Evolutionary conservation across 2,329 filamentous ascomycete species (phyloP), one percentile per base, ranked within the genome.

Genomic region (Colletotrichum tanaceti): DNA sequence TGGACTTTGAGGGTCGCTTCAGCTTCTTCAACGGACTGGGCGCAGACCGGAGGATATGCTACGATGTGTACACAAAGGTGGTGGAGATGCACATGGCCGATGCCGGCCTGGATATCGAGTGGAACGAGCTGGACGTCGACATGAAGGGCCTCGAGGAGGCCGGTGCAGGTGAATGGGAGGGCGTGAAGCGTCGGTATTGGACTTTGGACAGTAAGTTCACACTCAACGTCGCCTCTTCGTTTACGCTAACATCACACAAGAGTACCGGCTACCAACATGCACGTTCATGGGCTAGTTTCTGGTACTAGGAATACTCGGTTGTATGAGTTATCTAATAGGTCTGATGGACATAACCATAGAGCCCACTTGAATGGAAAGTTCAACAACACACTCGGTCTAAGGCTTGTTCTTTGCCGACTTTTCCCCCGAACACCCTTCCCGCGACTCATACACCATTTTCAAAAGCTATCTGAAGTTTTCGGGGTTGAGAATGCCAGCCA

Each of bases 61-160:
- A 98, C 79, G 96, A 98, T 81, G 94, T 99, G 28, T 98, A 98
- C 80, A 92, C 91, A 61, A 93, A 92, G 78, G 93, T 98, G 3
- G 91, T 93, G 1, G 95, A 98, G 80, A 90, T 97, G 85, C 94
- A 98, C 79, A 84, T 97, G 24, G 89, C 91, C 71, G 94, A 98
- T 73, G 93, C 93, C 11, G 94, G 94, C 0, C 87, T 98, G 73
- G 95, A 98, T 75, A 89, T 95, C 1, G 92, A 94, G 60, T 98
- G 94, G 94, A 86, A 90, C 61, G 91, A 91, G 64, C 87, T 96
- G 41, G 82, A 87, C 6, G 92, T 98, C 16, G 89, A 93, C 18
- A 89, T 88, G 80, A 79, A 84, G 58, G 81, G 80, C 65, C 80
- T 97, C 60, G 87, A 90, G 14, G 83, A 89, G 73, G 86, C 88